Conservation (phyloP, 148 eudicot genomes). For the Camellia lanceoleosa region DNA sequence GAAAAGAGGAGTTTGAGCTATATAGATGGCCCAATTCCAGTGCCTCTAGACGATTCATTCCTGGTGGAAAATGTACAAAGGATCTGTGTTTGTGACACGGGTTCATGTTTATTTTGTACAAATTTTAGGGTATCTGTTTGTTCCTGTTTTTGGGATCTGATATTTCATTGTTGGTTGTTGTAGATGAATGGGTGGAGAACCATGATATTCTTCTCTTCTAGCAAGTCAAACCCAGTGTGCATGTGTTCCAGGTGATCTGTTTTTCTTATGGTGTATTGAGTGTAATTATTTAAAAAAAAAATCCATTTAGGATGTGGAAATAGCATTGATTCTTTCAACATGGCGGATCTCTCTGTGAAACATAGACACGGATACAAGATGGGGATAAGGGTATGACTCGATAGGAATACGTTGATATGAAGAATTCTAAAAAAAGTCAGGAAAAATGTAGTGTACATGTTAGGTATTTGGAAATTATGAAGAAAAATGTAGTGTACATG, state of each 20-base stretch:
- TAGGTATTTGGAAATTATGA: too few relatives aligned
- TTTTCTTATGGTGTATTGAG: not conserved
- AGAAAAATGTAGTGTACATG: too few relatives aligned
- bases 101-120: slow-evolving; percentile 27
- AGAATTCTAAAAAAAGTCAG: too few relatives aligned
- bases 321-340: not conserved
- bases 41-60: slow-evolving; percentile 13
- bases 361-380: too few relatives aligned
- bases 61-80: slow-evolving; percentile 63
- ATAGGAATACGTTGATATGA: too few relatives aligned
- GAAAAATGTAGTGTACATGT: too few relatives aligned
- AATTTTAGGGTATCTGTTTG: not conserved
- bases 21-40: slow-evolving; percentile 62
- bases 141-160: not conserved
- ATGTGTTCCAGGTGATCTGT: slow-evolving; percentile 82
- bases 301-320: too few relatives aligned
- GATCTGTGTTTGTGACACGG: slow-evolving; percentile 81
- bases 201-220: slow-evolving; percentile 85
- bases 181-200: slow-evolving; percentile 87
- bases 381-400: too few relatives aligned
- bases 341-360: too few relatives aligned
- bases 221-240: slow-evolving; percentile 94
- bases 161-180: slow-evolving; percentile 16
- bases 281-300: not conserved
- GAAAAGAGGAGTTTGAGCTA: slow-evolving; percentile 90